A percentile compares a stretch with the other conserved stretches of the same genome.
These are phyloP conservation scores for Scedosporium dehoogii DNA, from an alignment of 2,329 filamentous ascomycete genomes.

Conservation along the genomic window DNA sequence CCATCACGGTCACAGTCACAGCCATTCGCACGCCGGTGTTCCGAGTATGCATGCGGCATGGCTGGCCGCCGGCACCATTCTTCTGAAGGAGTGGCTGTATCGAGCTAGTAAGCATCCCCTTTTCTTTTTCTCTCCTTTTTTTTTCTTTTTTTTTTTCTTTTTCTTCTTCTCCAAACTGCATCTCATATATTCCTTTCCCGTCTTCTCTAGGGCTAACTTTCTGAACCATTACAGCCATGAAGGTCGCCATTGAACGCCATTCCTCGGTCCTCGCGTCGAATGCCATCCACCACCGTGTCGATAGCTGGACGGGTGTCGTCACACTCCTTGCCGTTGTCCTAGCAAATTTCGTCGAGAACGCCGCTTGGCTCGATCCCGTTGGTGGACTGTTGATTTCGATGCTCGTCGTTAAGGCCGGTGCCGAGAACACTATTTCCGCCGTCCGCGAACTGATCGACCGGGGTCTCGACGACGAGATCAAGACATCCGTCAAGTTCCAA, in stretches of 20 bases:
- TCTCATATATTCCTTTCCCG: neutral
- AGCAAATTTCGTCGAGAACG: constrained; percentile 75
- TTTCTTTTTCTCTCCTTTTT: neutral
- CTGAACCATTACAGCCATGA: constrained; percentile 58
- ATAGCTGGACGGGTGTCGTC: constrained; percentile 90
- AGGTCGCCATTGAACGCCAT: constrained; percentile 86
- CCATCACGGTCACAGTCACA: constrained; percentile 58
- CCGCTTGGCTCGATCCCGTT: constrained; percentile 88
- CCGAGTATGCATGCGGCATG: constrained; percentile 92
- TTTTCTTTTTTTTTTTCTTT: neutral
- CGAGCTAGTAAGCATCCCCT: constrained; percentile 65
- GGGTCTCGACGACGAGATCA: constrained; percentile 77
- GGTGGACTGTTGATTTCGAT: constrained; percentile 86
- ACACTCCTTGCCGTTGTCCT: constrained; percentile 82
- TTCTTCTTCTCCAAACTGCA: neutral
- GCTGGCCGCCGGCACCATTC: constrained; percentile 81
- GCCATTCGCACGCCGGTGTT: constrained; percentile 45
- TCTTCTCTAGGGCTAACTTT: constrained; percentile 9
- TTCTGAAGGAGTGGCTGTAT: constrained; percentile 95
- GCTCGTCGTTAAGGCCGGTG: constrained; percentile 86
- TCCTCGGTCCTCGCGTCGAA: constrained; percentile 95
- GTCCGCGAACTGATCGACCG: constrained; percentile 87
- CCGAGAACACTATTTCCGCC: constrained; percentile 72
- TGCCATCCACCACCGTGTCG: constrained; percentile 90
- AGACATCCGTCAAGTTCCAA: constrained; percentile 58